Percentiles rank a stretch among this genome's conserved stretches.
Conservation (phyloP, 306 rosid genomes). For the Quercus robur region DNA sequence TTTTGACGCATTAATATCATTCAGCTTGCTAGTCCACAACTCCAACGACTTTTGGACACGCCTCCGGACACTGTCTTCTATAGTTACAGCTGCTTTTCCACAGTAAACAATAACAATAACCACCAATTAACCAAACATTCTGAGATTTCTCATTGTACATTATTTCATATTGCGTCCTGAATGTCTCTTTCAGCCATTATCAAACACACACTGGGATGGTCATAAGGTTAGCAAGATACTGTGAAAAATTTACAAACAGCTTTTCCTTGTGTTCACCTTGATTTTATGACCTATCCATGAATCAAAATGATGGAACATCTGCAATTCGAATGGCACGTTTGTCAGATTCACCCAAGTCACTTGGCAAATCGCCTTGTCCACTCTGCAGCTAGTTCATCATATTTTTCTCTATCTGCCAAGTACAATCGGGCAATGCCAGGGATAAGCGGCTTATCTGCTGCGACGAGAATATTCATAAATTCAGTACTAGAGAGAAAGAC, state of each 20-base stretch:
- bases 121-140: no score
- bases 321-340: conserved; percentile 4
- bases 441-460: conserved; percentile 66
- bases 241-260: not conserved
- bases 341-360: conserved; percentile 41
- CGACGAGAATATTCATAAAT: not conserved
- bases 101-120: no score
- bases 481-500: not conserved
- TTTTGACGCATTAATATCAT: no score
- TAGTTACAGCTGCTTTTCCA: no score
- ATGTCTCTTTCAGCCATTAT: not conserved
- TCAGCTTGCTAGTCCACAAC: no score
- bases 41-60: no score
- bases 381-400: conserved; percentile 73
- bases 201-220: not conserved
- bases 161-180: not conserved
- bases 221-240: not conserved
- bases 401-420: conserved; percentile 67
- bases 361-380: conserved; percentile 92
- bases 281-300: not conserved
- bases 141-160: not conserved
- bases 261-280: not conserved
- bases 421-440: conserved; percentile 75
- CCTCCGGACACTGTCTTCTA: no score
- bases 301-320: not conserved